Evolutionary conservation across 1,284 basidiomycete species (phyloP).

Genomic region (Coriolopsis trogii): DNA sequence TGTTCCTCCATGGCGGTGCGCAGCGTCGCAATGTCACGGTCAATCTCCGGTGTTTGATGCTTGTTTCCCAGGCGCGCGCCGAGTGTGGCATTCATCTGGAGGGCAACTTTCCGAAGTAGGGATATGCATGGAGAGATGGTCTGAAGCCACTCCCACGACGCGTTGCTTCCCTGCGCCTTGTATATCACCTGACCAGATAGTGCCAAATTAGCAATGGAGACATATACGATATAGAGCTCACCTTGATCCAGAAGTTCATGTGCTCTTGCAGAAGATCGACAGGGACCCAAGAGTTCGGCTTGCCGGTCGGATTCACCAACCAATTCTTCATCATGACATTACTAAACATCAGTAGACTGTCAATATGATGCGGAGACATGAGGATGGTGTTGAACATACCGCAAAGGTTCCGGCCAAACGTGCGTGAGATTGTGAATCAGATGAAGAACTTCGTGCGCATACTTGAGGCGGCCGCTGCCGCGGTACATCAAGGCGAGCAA

Average conservation of each 20-base stretch:
- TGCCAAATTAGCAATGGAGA: not conserved
- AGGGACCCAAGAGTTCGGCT: conserved; percentile 33
- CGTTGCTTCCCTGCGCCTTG: conserved; percentile 37
- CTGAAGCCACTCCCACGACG: conserved; percentile 45
- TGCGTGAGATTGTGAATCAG: conserved; percentile 40
- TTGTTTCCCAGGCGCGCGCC: conserved; percentile 35
- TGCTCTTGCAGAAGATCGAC: conserved; percentile 47
- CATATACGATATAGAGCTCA: not conserved
- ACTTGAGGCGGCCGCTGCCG: conserved; percentile 35
- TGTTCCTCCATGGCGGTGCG: not conserved
- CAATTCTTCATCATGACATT: conserved; percentile 41
- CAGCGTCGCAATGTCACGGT: not conserved
- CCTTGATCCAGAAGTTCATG: conserved; percentile 42
- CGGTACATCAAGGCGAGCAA: conserved; percentile 35
- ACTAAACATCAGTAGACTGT: conserved; percentile 22
- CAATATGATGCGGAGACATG: not conserved
- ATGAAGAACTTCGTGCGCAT: conserved; percentile 43
- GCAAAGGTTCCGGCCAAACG: conserved; percentile 39
- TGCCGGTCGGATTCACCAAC: conserved; percentile 41
- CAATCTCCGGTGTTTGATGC: conserved; percentile 33
- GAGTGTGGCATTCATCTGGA: conserved; percentile 31
- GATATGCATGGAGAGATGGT: conserved; percentile 40
- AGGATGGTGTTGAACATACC: conserved; percentile 27
- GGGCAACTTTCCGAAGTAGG: conserved; percentile 35
- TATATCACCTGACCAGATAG: conserved; percentile 29